Base-by-base conservation (phyloP, 129 eudicot genomes). In the Gnaphalium uliginosum region DNA sequence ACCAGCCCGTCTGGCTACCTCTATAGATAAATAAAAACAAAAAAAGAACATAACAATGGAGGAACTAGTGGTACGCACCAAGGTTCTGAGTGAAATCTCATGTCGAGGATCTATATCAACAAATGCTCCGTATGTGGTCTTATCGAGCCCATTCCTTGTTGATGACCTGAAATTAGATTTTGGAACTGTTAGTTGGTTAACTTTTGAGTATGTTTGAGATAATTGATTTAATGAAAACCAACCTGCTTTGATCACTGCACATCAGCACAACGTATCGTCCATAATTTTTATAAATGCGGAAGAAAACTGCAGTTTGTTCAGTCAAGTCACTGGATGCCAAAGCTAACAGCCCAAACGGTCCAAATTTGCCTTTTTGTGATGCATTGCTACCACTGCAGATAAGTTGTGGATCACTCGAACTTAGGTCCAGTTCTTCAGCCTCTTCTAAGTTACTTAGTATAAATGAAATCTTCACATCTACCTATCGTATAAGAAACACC, bases 171-270 rank as follows among this genome's bases (percentile, higher is more conserved):
- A 13, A 60, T 70, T 21, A 21, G 33, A 22, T 68, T 58, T 69
- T 69, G 26, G 21, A 43, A 33, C 9, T 8, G 21, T 14, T 43
- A 69, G 21, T 29, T 17, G 18, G 68, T 17, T 29, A 63, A 17
- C 19, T 2, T 63, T 17, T 17, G 68, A 63, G 29, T 76, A 17
- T 4, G 10, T 18, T 13, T 1, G 24, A 27, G 37, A 53, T 53
- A 25, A 18, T 53, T 22, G 19, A 57, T 50, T 24, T 3, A 33
- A 68, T 29, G 32, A 27, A 56, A 68, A 76, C 74, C 13, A 6
- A 93, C 98, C 94, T 83, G 87, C 89, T 86, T 51, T 88, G 98
- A 79, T 93, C 98, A 78, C 93, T 86, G 70, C 98, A 88, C 96
- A 93, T 90, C 8, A 93, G 84, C 72, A 88, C 96, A 41, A 71